Conservation (phyloP, 768 basidiomycete genomes). For the Psilocybe tampanensis region DNA sequence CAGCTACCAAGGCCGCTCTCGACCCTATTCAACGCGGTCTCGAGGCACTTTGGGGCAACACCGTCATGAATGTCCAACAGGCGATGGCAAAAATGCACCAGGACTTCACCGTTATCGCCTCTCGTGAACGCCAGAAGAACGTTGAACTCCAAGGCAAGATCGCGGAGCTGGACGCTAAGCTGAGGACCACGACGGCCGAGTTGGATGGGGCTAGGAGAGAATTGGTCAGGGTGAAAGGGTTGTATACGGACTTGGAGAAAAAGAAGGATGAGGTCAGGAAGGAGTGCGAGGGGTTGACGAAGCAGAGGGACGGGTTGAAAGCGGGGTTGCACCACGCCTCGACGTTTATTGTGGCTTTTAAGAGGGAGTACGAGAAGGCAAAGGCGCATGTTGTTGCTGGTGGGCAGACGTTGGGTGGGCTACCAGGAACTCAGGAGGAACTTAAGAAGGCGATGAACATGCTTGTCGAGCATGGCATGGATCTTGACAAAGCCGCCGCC, state of each 20-base stretch:
- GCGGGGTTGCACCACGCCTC: not conserved
- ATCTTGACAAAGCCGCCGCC: too few species aligned
- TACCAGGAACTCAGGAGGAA: too few species aligned
- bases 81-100: constrained; percentile 14
- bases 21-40: constrained; percentile 6
- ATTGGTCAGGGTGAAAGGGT: not conserved
- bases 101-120: constrained; percentile 4
- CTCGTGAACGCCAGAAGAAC: constrained; percentile 5
- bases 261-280: not conserved
- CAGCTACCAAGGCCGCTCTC: constrained; percentile 5
- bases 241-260: not conserved
- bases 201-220: not conserved
- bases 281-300: not conserved
- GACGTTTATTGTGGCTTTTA: not conserved
- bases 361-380: not conserved
- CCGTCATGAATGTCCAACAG: constrained; percentile 1
- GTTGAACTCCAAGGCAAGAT: not conserved
- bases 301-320: not conserved
- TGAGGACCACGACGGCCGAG: not conserved
- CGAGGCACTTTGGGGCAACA: constrained; percentile 8
- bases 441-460: too few species aligned
- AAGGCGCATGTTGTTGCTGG: not conserved
- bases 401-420: too few species aligned
- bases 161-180: not conserved
- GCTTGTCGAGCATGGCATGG: too few species aligned